Evolutionary conservation across 805 yeast genomes (phyloP).

Genomic region (Jamesozyma hellenica): DNA sequence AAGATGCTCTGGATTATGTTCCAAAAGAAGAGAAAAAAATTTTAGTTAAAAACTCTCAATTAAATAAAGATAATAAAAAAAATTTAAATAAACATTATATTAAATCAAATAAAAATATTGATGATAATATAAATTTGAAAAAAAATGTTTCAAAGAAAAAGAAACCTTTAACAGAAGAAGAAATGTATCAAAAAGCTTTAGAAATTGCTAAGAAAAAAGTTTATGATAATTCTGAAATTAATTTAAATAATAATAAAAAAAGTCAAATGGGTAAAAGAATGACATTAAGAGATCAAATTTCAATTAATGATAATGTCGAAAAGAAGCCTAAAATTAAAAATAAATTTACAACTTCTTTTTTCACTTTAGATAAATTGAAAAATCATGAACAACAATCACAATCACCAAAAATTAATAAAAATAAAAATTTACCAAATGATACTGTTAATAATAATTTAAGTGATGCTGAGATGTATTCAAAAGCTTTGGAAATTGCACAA

Average conservation of each 20-base stretch:
- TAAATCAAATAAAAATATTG: too few relatives aligned
- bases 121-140: too few relatives aligned
- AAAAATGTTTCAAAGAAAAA: neutral
- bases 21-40: constrained; percentile 4
- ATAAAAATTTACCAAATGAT: neutral
- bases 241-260: constrained; percentile 1
- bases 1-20: constrained; percentile 22
- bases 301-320: neutral
- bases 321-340: neutral
- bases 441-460: constrained; percentile 11
- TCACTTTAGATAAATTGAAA: constrained; percentile 6
- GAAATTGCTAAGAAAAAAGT: constrained; percentile 48
- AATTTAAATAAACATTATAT: too few relatives aligned
- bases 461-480: constrained; percentile 45
- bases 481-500: constrained; percentile 49
- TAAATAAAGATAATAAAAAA: too few relatives aligned
- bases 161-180: constrained; percentile 29
- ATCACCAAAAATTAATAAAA: too few relatives aligned
- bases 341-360: constrained; percentile 3
- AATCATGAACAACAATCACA: neutral
- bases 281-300: constrained; percentile 12
- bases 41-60: too few relatives aligned
- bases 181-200: constrained; percentile 46
- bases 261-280: constrained; percentile 20
- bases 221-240: constrained; percentile 20